These are phyloP conservation scores for Plectranthus barbatus DNA, from an alignment of 257 asterid species.

Conservation along the genomic window DNA sequence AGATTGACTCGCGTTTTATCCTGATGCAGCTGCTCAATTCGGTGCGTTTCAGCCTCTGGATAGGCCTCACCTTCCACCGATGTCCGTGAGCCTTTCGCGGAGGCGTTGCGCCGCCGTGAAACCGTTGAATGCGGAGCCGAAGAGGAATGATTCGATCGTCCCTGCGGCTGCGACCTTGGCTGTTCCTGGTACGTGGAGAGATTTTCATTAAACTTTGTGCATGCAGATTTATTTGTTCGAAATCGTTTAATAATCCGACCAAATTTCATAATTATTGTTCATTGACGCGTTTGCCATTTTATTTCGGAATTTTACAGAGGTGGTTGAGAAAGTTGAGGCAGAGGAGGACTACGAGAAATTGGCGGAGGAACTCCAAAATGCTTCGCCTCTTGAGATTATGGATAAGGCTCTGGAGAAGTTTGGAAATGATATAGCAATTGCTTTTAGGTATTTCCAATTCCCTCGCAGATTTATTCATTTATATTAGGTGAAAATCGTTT, in stretches of 20 bases:
- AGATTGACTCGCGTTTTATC: background rate
- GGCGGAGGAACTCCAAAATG: conserved; percentile 50
- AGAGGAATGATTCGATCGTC: conserved; percentile 46
- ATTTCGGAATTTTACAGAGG: conserved; percentile 21
- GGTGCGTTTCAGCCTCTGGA: conserved; percentile 47
- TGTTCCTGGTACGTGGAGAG: conserved; percentile 35
- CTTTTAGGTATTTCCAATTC: conserved; percentile 70
- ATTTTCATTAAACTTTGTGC: background rate
- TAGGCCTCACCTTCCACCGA: conserved; percentile 25
- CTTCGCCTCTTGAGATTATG: conserved; percentile 71
- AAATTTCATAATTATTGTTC: background rate
- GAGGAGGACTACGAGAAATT: conserved; percentile 52
- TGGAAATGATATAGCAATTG: conserved; percentile 66
- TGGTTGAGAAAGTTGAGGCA: conserved; percentile 35
- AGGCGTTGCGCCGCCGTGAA: conserved; percentile 31
- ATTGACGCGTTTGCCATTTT: background rate
- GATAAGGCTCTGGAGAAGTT: conserved; percentile 63
- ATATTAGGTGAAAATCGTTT: background rate
- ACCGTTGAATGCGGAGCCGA: conserved; percentile 59
- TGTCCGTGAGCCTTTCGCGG: conserved; percentile 26
- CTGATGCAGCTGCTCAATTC: conserved; percentile 28
- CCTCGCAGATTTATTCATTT: background rate
- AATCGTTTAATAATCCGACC: background rate
- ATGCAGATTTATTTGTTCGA: background rate
- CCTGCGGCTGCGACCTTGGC: conserved; percentile 42